Percentiles rank a stretch among this genome's conserved stretches.
Conservation (phyloP, 2,329 filamentous ascomycete species). For the Penicillium crustosum region DNA sequence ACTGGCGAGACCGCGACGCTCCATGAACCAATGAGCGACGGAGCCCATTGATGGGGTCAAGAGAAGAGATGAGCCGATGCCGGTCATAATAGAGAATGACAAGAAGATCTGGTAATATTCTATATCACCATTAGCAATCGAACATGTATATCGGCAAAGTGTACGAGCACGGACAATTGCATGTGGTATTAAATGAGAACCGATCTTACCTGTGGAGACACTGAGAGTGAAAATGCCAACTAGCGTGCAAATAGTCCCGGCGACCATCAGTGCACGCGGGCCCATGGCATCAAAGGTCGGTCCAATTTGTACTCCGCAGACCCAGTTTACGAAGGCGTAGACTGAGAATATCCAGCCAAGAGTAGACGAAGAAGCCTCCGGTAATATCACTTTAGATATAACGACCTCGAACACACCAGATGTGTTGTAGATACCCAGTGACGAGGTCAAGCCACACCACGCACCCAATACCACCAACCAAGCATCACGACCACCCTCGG, state of each 20-base stretch:
- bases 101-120: neutral
- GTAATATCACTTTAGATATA: constrained; percentile 16
- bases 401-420: constrained; percentile 23
- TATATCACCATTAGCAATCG: neutral
- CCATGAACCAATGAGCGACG: neutral
- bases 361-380: constrained; percentile 6
- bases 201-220: neutral
- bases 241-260: neutral
- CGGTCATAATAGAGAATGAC: neutral
- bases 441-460: constrained; percentile 29
- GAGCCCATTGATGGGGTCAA: neutral
- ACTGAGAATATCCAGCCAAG: neutral
- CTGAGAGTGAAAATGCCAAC: neutral
- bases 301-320: neutral
- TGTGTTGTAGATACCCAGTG: constrained; percentile 9
- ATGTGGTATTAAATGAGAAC: neutral
- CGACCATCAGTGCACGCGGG: neutral
- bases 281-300: neutral
- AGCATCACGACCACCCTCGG: neutral
- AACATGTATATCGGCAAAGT: too few species aligned
- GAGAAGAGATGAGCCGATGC: neutral
- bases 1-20: neutral
- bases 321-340: neutral
- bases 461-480: constrained; percentile 26
- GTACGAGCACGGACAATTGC: neutral